Base-by-base conservation (phyloP, 805 yeast species). In the Candida tallmaniae region DNA sequence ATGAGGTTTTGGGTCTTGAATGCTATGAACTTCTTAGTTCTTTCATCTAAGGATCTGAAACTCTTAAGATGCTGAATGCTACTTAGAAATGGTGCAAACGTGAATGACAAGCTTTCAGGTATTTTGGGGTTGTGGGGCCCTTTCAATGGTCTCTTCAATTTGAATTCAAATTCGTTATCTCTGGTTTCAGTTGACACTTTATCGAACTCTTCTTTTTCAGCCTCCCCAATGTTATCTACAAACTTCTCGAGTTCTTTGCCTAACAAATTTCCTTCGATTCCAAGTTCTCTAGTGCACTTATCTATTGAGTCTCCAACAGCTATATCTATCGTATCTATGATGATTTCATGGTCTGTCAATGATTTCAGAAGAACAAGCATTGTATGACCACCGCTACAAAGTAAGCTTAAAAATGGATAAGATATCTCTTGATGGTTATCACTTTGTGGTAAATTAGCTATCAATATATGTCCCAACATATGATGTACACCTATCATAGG, bases 371-470 rank as follows among this genome's bases (percentile, higher is more conserved):
- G 63, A 1, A 90, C 95, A 17, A 89, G 62, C 78, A 87, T 78
- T 0, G 97, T 89, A 51, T 93, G 98, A 0, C 98, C 98, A 0
- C 98, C 98, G 48, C 94, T 82, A 12, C 80, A 89, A 20, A 93
- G 60, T 17, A 93, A 62, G 47, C 89, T 83, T 11, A 86, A 46
- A 44, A 83, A 86, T 2, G 94, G 94, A 45, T 65, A 83, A 12
- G 52, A 34, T 0, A 85, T 84, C 0, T 32, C 58, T 49, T 15
- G n/a, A 6, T 12, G 8, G n/a, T 21, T 27, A 14, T 24, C 27
- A 5, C 19, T 6, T 8, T 29, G 6, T 3, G 35, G 33, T 4
- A 66, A 46, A 13, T 46, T 50, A 0, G 68, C 55, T 0, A 85
- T 68, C 19, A 93, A 56, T 4, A 93, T 62, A 60, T 93, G 98